Evolutionary conservation across 2,329 filamentous ascomycete species (phyloP).

Genomic region (Fonsecaea monophora): DNA sequence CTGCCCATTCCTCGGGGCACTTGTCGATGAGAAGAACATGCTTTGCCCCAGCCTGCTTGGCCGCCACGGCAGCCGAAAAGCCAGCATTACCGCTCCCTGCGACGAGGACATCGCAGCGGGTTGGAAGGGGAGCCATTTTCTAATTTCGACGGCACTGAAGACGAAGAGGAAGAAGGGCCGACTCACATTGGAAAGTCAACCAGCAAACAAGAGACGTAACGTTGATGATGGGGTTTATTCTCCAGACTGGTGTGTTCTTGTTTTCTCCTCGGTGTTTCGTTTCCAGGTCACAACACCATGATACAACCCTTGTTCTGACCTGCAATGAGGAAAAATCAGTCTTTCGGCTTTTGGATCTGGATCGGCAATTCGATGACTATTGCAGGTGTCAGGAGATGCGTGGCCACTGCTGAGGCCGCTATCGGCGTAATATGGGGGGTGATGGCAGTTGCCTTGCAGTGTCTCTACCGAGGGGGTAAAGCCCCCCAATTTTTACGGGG

Average conservation of each 20-base stretch:
- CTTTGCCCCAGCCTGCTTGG: slow-evolving; percentile 54
- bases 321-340: not conserved
- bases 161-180: too few relatives aligned
- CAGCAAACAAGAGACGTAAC: not conserved
- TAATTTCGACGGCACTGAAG: not conserved
- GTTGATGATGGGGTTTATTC: not conserved
- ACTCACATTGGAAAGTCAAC: not conserved
- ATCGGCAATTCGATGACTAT: slow-evolving; percentile 1
- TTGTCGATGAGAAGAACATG: slow-evolving; percentile 61
- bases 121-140: slow-evolving; percentile 11
- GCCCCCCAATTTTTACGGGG: slow-evolving; percentile 1
- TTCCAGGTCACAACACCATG: not conserved
- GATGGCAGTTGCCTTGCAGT: not conserved
- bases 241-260: not conserved
- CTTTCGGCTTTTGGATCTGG: not conserved
- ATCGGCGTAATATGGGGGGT: slow-evolving; percentile 1
- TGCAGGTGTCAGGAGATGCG: not conserved
- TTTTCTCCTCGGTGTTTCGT: too few relatives aligned
- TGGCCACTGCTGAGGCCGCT: not conserved
- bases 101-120: slow-evolving; percentile 54
- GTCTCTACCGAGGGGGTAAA: too few relatives aligned
- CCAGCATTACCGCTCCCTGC: slow-evolving; percentile 71
- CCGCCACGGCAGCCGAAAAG: slow-evolving; percentile 65
- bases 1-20: slow-evolving; percentile 64
- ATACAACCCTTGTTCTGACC: not conserved